Base-by-base conservation (phyloP, 768 basidiomycete genomes). In the Mycena polygramma region DNA sequence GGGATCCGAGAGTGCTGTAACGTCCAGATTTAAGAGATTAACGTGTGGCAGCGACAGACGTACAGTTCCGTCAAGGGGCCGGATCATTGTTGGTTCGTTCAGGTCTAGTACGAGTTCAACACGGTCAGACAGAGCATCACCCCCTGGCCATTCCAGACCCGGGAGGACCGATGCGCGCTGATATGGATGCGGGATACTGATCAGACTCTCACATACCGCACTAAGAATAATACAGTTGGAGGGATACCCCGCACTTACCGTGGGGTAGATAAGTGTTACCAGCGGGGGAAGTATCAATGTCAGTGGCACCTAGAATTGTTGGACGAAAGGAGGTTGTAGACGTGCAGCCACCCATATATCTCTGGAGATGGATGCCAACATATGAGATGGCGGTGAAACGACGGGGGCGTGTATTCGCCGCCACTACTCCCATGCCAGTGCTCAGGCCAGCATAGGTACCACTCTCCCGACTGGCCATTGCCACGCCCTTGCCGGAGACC, bases 401-500 rank as follows among this genome's bases (percentile, higher is more conserved):
- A 37, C 57, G 57, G 66, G 49, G 58, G 20, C 58, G 59, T 15
- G 2, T 51, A 53, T 35, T 46, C 36, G 39, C 65, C 55, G 65
- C 66, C 37, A 36, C 43, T 49, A 30, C 30, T 30, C 54, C n/a
- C 54, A 65, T 53, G 49, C 45, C 64, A 30, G 20, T 30, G 53
- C 57, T 7, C 41, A 41, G 41, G 41, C 41, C 41, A 41, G 1
- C n/a, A 20, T 22, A 15, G 2, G 41, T 49, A 66, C 37, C 14
- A 9, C 17, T 36, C 36, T 30, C 43, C 24, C 48, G n/a, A 66
- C 35, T 66, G 64, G 64, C 48, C 48, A 37, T 49, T 59, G 43
- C 58, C 58, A 67, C 66, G 66, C 51, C 57, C 35, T 67, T 20
- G 57, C 60, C 66, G 66, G 66, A 60, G 52, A 6, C 51, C 52